These are phyloP conservation scores for Herpotrichia juniperi DNA, from an alignment of 2,329 filamentous ascomycete genomes.

Conservation along the genomic window DNA sequence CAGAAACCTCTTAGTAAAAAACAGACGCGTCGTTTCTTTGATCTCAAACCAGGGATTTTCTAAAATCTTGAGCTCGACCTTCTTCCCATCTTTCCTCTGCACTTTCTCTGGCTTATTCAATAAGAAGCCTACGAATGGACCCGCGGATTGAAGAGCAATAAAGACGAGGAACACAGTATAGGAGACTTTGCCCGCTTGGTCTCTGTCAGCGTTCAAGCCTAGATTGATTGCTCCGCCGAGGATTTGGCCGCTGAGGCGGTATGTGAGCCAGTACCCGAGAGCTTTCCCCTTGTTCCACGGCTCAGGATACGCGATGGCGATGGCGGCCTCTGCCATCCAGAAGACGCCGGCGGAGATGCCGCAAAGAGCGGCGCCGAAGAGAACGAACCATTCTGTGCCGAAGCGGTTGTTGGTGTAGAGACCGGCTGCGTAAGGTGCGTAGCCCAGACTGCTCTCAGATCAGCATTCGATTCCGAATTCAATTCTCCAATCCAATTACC, in stretches of 20 bases:
- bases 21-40: constrained; percentile 63
- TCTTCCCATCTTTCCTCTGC: constrained; percentile 68
- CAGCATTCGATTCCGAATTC: neutral
- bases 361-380: constrained; percentile 72
- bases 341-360: constrained; percentile 75
- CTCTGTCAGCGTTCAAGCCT: constrained; percentile 65
- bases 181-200: constrained; percentile 68
- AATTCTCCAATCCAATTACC: neutral
- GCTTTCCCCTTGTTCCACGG: constrained; percentile 55
- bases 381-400: constrained; percentile 70
- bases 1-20: constrained; percentile 67
- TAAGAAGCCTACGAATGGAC: constrained; percentile 68
- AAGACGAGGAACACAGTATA: constrained; percentile 74
- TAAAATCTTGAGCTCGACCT: constrained; percentile 64
- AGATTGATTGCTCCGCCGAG: constrained; percentile 75
- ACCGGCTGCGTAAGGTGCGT: constrained; percentile 73
- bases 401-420: constrained; percentile 74
- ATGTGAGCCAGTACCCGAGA: constrained; percentile 71
- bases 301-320: constrained; percentile 74
- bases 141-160: constrained; percentile 71
- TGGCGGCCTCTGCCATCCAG: constrained; percentile 77
- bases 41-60: constrained; percentile 65
- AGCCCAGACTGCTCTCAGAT: constrained; percentile 60
- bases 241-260: constrained; percentile 68
- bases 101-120: constrained; percentile 67